phyloP scores from a whole-genome alignment of 805 yeast species.

The Cyberlindnera veronae region DNA sequence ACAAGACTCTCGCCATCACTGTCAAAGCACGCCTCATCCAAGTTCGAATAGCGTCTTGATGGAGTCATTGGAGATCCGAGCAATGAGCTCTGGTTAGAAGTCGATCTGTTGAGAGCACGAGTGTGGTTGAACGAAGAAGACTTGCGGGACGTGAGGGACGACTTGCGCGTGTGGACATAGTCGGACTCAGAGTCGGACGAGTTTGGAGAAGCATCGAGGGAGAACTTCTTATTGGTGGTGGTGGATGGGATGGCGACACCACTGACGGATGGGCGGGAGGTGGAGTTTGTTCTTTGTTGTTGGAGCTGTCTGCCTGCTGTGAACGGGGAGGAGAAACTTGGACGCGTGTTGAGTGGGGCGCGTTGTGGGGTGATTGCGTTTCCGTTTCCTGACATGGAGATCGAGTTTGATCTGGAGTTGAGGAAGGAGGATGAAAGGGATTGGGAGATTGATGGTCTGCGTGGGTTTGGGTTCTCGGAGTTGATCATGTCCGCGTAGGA shows the following conservation, averaged over 20 bases:
- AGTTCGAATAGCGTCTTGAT: constrained; percentile 10
- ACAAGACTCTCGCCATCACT: constrained; percentile 28
- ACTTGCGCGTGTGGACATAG: constrained; percentile 17
- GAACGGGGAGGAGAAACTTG: constrained; percentile 35
- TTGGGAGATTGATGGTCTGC: constrained; percentile 57
- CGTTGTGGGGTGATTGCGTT: constrained; percentile 26
- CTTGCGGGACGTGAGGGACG: constrained; percentile 15
- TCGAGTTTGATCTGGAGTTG: constrained; percentile 17
- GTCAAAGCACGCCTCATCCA: constrained; percentile 19
- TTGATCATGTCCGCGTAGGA: constrained; percentile 78
- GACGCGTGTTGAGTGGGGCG: constrained; percentile 14
- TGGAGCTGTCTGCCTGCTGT: constrained; percentile 11
- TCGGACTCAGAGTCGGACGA: constrained; percentile 29
- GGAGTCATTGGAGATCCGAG: constrained; percentile 14
- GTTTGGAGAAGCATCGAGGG: constrained; percentile 24
- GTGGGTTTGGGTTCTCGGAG: constrained; percentile 55
- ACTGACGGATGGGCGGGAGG: not conserved
- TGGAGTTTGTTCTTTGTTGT: constrained; percentile 18
- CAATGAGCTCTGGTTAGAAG: constrained; percentile 12
- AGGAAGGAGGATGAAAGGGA: constrained; percentile 35
- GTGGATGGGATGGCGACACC: too few relatives aligned
- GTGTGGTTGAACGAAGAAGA: constrained; percentile 1
- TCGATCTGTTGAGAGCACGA: constrained; percentile 7
- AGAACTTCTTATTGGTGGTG: constrained; percentile 18
- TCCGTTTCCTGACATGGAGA: constrained; percentile 18